Conservation (phyloP, 164 flowering plant species). For the Liriodendron chinense region DNA sequence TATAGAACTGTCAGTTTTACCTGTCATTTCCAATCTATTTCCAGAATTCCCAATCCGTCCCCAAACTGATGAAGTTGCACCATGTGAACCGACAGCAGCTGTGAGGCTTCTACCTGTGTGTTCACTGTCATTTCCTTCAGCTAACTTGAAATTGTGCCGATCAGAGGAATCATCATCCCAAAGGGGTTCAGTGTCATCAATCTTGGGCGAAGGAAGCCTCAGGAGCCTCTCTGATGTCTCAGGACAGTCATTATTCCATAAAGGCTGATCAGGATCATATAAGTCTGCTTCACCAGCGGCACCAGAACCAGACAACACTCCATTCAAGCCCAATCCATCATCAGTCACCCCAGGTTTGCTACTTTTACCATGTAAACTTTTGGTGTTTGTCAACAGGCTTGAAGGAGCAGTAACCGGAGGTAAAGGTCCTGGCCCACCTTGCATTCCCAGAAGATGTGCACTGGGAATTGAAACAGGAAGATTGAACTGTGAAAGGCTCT, state of each 20-base stretch:
- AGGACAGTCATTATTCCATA: constrained; percentile 64
- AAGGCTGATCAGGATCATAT: constrained; percentile 97
- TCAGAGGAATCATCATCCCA: constrained; percentile 45
- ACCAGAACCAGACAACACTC: constrained; percentile 33
- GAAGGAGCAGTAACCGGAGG: constrained; percentile 47
- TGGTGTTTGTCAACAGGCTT: constrained; percentile 34
- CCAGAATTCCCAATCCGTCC: constrained; percentile 51
- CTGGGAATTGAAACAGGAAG: constrained; percentile 88
- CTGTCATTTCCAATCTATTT: constrained; percentile 36
- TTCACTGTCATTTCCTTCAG: constrained; percentile 35
- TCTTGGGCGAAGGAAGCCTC: constrained; percentile 41
- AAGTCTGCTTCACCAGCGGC: constrained; percentile 60
- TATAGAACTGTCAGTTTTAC: constrained; percentile 29
- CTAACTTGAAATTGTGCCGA: constrained; percentile 21
- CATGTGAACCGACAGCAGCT: constrained; percentile 34
- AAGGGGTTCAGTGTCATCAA: constrained; percentile 40
- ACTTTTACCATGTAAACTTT: constrained; percentile 38
- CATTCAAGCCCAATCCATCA: constrained; percentile 40
- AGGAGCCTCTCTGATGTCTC: constrained; percentile 49
- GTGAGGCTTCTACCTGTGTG: constrained; percentile 27
- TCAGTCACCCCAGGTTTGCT: constrained; percentile 43
- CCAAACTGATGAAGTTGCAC: constrained; percentile 54
- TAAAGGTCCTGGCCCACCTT: constrained; percentile 52
- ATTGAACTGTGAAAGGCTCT: constrained; percentile 97
- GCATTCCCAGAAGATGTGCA: constrained; percentile 42